phyloP scores from a whole-genome alignment of 2,329 filamentous ascomycete genomes.

The Magnaporthiopsis rhizophila region DNA sequence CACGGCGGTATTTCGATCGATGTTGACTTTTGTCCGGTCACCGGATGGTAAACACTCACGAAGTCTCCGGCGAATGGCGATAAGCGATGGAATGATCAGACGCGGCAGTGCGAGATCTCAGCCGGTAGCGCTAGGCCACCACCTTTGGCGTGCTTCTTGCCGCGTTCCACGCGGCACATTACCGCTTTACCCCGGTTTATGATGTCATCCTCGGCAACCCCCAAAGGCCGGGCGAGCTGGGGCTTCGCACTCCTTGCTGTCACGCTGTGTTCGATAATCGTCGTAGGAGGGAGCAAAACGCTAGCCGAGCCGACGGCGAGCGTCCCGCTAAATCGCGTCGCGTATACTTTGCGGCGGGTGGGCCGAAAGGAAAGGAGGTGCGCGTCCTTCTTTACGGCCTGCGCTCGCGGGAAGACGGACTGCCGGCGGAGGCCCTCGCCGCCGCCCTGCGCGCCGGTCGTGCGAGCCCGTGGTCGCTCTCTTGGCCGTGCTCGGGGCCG shows the following conservation, averaged over 20 bases:
- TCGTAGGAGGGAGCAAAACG: not conserved
- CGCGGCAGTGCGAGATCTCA: not conserved
- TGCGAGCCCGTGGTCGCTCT: conserved; percentile 50
- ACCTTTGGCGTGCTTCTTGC: conserved; percentile 25
- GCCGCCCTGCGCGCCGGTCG: conserved; percentile 23
- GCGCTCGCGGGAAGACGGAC: not conserved
- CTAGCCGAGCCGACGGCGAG: too few relatives aligned
- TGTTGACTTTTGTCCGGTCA: too few relatives aligned
- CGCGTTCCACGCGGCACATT: conserved; percentile 22
- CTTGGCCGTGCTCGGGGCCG: conserved; percentile 47
- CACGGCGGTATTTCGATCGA: too few relatives aligned
- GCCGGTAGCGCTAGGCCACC: conserved; percentile 15
- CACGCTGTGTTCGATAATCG: not conserved
- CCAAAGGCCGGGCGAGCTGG: not conserved
- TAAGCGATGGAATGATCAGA: too few relatives aligned
- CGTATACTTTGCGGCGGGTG: not conserved
- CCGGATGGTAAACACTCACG: too few relatives aligned
- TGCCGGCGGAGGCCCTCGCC: not conserved
- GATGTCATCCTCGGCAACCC: not conserved
- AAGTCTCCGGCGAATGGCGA: too few relatives aligned
- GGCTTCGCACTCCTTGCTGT: not conserved
- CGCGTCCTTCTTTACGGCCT: not conserved
- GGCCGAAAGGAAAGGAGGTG: not conserved
- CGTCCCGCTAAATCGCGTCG: not conserved
- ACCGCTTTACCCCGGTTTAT: conserved; percentile 15